Evolutionary conservation across 2,329 filamentous ascomycete species (phyloP).

Genomic region (Aureobasidium zeae): DNA sequence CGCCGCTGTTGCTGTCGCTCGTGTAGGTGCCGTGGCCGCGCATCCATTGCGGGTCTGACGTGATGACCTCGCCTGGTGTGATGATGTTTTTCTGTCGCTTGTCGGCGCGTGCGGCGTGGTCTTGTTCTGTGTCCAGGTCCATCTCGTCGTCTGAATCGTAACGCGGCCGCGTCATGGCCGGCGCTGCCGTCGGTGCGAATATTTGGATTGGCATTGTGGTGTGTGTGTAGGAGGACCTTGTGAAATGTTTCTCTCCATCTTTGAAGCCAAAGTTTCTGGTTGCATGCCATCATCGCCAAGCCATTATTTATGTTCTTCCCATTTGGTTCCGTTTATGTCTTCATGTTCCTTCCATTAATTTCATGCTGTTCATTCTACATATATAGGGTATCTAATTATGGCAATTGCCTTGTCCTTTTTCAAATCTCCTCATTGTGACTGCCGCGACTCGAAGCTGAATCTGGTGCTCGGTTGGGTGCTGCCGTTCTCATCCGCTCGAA

Average conservation of each 20-base stretch:
- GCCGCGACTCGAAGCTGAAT: constrained; percentile 16
- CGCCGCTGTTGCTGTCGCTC: constrained; percentile 26
- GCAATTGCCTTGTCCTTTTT: too few species aligned
- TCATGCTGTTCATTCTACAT: too few species aligned
- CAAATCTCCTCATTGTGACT: too few species aligned
- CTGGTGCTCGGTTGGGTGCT: background rate
- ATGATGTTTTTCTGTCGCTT: constrained; percentile 51
- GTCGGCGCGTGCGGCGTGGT: constrained; percentile 34
- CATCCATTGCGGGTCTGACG: constrained; percentile 95
- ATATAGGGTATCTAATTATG: too few species aligned
- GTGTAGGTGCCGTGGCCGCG: constrained; percentile 88
- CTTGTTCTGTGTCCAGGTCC: constrained; percentile 43
- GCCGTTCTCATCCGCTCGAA: background rate
- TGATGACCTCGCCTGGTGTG: constrained; percentile 82
- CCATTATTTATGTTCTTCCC: too few species aligned
- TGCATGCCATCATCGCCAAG: background rate
- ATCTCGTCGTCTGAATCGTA: constrained; percentile 30
- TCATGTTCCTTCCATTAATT: too few species aligned
- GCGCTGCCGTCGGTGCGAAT: constrained; percentile 40
- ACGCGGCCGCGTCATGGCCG: constrained; percentile 23
- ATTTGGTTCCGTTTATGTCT: too few species aligned
- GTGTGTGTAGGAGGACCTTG: background rate
- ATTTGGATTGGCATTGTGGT: constrained; percentile 51
- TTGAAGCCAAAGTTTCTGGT: background rate
- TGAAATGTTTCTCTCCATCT: background rate